A percentile compares a stretch with the other conserved stretches of the same genome.
These are phyloP conservation scores for Gaillardinia entomophila DNA, from an alignment of 805 yeast species.

Conservation along the genomic window DNA sequence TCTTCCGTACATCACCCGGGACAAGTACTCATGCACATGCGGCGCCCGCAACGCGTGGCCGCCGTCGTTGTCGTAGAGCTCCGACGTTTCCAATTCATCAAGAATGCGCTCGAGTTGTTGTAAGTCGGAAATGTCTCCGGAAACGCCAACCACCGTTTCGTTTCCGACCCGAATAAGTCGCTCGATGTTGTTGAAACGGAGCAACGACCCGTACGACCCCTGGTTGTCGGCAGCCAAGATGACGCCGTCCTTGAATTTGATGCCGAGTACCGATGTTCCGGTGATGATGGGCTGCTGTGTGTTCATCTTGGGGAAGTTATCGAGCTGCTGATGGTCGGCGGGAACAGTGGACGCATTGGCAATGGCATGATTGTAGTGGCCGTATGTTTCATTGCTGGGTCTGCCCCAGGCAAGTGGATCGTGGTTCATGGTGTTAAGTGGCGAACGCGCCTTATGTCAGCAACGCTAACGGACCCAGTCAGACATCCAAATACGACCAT, in stretches of 20 bases:
- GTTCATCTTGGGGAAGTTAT: slow-evolving; percentile 62
- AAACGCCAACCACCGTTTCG: slow-evolving; percentile 83
- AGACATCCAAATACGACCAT: no score
- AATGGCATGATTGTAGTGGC: slow-evolving; percentile 68
- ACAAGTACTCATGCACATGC: slow-evolving; percentile 81
- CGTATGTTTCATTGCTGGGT: slow-evolving; percentile 79
- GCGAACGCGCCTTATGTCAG: no score
- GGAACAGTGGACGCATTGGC: slow-evolving; percentile 48
- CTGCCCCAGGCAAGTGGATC: slow-evolving; percentile 95
- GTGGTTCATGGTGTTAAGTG: slow-evolving; percentile 67
- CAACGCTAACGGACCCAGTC: no score
- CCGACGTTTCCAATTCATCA: slow-evolving; percentile 67
- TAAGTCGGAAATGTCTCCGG: slow-evolving; percentile 93
- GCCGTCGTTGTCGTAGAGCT: slow-evolving; percentile 70
- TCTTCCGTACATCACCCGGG: slow-evolving; percentile 78
- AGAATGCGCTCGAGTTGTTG: slow-evolving; percentile 73
- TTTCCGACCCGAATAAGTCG: slow-evolving; percentile 80
- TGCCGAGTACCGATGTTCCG: slow-evolving; percentile 90
- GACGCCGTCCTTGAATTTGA: slow-evolving; percentile 86
- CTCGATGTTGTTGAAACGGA: slow-evolving; percentile 80
- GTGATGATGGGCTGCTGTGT: slow-evolving; percentile 95
- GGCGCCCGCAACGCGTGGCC: slow-evolving; percentile 65
- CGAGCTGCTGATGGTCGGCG: slow-evolving; percentile 8
- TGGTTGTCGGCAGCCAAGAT: slow-evolving; percentile 92
- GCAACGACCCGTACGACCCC: slow-evolving; percentile 88